phyloP scores from a whole-genome alignment of 805 yeast genomes.

The Saccharomycopsis selenospora region DNA sequence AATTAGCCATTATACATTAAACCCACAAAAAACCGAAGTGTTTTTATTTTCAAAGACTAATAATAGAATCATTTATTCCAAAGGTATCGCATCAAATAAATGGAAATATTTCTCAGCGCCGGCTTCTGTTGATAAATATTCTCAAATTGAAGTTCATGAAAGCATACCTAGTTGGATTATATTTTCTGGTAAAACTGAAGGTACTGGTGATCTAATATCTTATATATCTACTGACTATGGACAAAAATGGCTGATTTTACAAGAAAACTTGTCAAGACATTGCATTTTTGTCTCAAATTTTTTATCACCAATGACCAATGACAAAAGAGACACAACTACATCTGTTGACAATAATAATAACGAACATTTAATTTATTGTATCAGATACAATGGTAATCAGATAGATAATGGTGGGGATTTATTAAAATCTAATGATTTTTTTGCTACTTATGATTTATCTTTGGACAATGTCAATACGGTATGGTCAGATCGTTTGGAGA shows the following conservation, averaged over 20 bases:
- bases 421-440: conserved; percentile 15
- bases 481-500: conserved; percentile 6
- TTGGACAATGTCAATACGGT: conserved; percentile 3
- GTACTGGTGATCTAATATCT: conserved; percentile 1
- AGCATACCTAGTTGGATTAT: conserved; percentile 11
- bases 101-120: not conserved
- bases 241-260: conserved; percentile 12
- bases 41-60: conserved; percentile 23
- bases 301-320: not conserved
- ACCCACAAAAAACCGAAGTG: conserved; percentile 50
- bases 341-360: not conserved
- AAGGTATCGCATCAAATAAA: not conserved
- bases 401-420: conserved; percentile 3
- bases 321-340: not conserved
- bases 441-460: conserved; percentile 3
- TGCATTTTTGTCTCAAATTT: conserved; percentile 1
- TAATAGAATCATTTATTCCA: conserved; percentile 1
- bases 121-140: not conserved
- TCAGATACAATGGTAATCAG: not conserved
- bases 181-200: conserved; percentile 7
- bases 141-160: not conserved
- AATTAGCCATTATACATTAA: conserved; percentile 24
- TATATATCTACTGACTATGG: conserved; percentile 19
- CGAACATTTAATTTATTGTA: conserved; percentile 9
- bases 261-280: conserved; percentile 5